phyloP scores from a whole-genome alignment of 129 eudicot genomes.

The Ambrosia artemisiifolia region DNA sequence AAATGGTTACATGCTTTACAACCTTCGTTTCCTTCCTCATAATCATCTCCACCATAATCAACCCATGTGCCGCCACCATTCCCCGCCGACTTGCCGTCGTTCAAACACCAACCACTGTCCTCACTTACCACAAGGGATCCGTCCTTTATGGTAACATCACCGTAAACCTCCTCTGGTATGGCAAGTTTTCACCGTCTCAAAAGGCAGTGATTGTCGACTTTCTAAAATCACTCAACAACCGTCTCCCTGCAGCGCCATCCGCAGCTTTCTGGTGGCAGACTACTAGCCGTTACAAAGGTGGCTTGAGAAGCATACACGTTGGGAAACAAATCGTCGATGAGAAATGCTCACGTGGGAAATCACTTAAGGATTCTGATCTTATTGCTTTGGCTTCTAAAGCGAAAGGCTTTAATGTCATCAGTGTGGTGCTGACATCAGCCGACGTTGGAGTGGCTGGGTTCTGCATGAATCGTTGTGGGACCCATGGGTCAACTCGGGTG shows the following conservation, averaged over 20 bases:
- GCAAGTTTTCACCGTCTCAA: slow-evolving; percentile 51
- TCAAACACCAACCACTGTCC: slow-evolving; percentile 40
- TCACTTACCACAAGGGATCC: slow-evolving; percentile 66
- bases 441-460: slow-evolving; percentile 67
- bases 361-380: slow-evolving; percentile 41
- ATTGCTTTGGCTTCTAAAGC: slow-evolving; percentile 44
- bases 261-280: slow-evolving; percentile 81
- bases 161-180: slow-evolving; percentile 78
- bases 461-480: slow-evolving; percentile 74
- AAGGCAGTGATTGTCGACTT: slow-evolving; percentile 53
- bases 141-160: slow-evolving; percentile 65
- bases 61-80: slow-evolving; percentile 24
- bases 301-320: slow-evolving; percentile 32
- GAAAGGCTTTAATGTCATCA: slow-evolving; percentile 23
- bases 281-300: slow-evolving; percentile 49
- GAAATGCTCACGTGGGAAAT: slow-evolving; percentile 61
- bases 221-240: slow-evolving; percentile 47
- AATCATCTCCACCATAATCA: slow-evolving; percentile 17
- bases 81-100: slow-evolving; percentile 47
- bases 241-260: slow-evolving; percentile 37
- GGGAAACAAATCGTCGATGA: slow-evolving; percentile 54
- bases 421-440: slow-evolving; percentile 55
- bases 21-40: slow-evolving; percentile 21
- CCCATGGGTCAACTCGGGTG: slow-evolving; percentile 52
- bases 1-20: neutral